Base-by-base conservation (phyloP, 2,329 filamentous ascomycete species). In the Pezicula radicicola region DNA sequence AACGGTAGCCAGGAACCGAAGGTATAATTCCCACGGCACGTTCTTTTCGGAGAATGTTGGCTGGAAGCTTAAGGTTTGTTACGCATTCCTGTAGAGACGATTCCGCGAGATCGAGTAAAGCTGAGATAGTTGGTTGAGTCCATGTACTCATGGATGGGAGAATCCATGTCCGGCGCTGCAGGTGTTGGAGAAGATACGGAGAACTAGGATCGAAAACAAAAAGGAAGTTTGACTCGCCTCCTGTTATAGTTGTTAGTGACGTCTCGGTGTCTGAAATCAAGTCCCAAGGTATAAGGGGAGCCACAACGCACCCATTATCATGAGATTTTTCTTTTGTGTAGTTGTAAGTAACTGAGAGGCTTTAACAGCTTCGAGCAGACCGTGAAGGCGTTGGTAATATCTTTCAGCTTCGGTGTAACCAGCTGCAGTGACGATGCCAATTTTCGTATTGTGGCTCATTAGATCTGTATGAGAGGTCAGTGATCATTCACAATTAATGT, bases 351-450 rank as follows among this genome's bases (percentile, higher is more conserved):
- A 69, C 0, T 77, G 67, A 1, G 83, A 83, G 6, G 68, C 66
- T 48, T 82, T 80, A 18, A 97, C 81, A 25, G 89, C 88, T 60
- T 96, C 86, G 2, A 99, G 80, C 0, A 99, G 81, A 1, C 94
- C 94, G 67, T 91, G 85, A 1, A 99, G 81, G 15, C 94, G 87
- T 18, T 82, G 84, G 67, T 96, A 92, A 75, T 99, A 99, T 59
- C 85, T 85, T 50, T 87, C 82, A 5, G 90, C 89, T 36, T 93
- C 88, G 0, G 90, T 93, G 73, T 99, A 99, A 16, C 94, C 94
- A 1, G 94, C 94, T 1, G 94, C 94, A 0, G 94, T 99, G 48
- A 99, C 94, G 65, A 99, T 97, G 47, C 92, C 94, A 60, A 99
- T 87, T 60, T 88, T 88, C 58, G 93, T 89, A 54, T 88, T 86